These are phyloP conservation scores for Oropetium thomaeum DNA, from an alignment of 176 grass and related monocot species.

Conservation along the genomic window DNA sequence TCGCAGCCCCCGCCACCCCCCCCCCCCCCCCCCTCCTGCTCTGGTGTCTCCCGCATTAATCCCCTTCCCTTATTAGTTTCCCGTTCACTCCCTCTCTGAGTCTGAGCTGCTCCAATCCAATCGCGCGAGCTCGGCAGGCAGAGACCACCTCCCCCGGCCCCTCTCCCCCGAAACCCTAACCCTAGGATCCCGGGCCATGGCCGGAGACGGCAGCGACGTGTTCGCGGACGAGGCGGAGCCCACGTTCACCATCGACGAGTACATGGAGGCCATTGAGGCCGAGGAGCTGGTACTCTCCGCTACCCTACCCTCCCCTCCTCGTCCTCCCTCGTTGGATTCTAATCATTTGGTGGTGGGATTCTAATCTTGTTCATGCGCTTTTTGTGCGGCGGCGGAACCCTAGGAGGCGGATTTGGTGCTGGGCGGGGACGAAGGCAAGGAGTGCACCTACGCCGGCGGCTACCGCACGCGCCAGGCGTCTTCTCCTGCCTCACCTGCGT, in stretches of 20 bases:
- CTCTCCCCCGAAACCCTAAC: not conserved
- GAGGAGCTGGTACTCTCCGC: slow-evolving; percentile 58
- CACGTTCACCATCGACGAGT: slow-evolving; percentile 67
- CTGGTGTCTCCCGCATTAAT: not conserved
- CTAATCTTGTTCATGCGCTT: not conserved
- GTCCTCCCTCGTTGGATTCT: not conserved
- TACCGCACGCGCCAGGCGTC: slow-evolving; percentile 97
- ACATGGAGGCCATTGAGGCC: slow-evolving; percentile 84
- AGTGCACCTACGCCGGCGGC: slow-evolving; percentile 82
- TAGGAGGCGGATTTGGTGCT: slow-evolving; percentile 94
- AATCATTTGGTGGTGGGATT: not conserved
- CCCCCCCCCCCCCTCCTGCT: not conserved
- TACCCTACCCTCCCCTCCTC: not conserved
- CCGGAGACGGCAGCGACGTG: slow-evolving; percentile 39
- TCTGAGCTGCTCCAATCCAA: not conserved
- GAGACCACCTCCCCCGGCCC: not conserved
- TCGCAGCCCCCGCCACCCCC: too few species aligned
- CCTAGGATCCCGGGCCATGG: slow-evolving; percentile 42
- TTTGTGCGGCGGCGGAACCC: not conserved
- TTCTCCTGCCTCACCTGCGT: slow-evolving; percentile 98
- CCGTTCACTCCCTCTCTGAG: not conserved
- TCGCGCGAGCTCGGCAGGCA: not conserved
- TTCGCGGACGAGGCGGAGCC: slow-evolving; percentile 69
- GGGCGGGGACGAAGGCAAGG: slow-evolving; percentile 92
- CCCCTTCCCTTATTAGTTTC: not conserved